These are phyloP conservation scores for Paraglomus occultum DNA, from an alignment of 192 early-diverging fungal species.

Conservation along the genomic window DNA sequence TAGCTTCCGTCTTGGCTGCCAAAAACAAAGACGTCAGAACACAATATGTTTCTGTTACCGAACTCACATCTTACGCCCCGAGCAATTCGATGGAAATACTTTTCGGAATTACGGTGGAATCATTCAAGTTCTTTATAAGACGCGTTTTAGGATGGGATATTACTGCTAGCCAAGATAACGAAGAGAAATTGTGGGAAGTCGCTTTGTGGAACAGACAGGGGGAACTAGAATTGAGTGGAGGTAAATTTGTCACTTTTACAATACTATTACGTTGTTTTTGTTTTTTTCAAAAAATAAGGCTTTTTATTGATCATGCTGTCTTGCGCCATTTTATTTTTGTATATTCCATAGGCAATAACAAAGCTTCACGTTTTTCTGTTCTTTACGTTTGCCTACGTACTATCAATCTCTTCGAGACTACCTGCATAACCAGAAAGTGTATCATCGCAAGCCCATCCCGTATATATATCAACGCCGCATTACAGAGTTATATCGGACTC, in stretches of 20 bases:
- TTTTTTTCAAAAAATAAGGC: neutral
- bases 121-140: constrained; percentile 6
- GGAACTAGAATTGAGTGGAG: constrained; percentile 28
- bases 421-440: neutral
- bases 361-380: constrained; percentile 24
- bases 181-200: constrained; percentile 9
- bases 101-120: constrained; percentile 22
- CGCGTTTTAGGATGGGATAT: constrained; percentile 20
- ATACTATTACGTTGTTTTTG: neutral
- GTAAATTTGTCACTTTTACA: too few species aligned
- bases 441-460: constrained; percentile 6
- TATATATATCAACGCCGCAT: constrained; percentile 25
- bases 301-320: neutral
- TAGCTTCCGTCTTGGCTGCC: neutral
- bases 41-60: constrained; percentile 15
- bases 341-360: constrained; percentile 12
- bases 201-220: constrained; percentile 10
- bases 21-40: constrained; percentile 19
- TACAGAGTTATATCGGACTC: constrained; percentile 27
- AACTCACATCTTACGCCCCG: neutral
- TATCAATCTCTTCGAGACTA: constrained; percentile 23
- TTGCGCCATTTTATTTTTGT: neutral
- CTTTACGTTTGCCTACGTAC: constrained; percentile 21
- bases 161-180: neutral
- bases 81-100: constrained; percentile 1